These are phyloP conservation scores for Magnolia sinica DNA, from an alignment of 164 flowering plant genomes.

Conservation along the genomic window DNA sequence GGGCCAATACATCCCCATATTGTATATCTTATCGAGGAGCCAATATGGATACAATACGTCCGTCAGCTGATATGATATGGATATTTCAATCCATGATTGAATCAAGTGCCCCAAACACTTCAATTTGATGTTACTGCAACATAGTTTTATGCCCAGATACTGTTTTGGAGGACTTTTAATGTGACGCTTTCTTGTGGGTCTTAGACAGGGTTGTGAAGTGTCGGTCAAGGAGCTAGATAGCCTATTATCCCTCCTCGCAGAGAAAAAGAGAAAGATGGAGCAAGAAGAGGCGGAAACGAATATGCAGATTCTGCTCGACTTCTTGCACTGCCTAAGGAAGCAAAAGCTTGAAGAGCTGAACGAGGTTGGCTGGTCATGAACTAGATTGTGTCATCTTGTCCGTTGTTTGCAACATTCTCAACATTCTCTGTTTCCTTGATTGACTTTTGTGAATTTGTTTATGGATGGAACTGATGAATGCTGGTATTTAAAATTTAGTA, in stretches of 20 bases:
- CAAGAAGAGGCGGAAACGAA: conserved; percentile 97
- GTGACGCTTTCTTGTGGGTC: conserved; percentile 28
- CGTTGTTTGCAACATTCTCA: background rate
- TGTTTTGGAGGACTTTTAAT: conserved; percentile 13
- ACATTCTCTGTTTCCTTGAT: too few relatives aligned
- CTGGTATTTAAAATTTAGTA: background rate
- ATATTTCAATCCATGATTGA: background rate
- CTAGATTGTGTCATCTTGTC: background rate
- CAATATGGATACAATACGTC: too few relatives aligned
- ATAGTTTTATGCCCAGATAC: background rate
- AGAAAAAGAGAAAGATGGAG: conserved; percentile 92
- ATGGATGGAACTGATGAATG: too few relatives aligned
- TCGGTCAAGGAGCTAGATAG: conserved; percentile 82
- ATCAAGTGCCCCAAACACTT: background rate
- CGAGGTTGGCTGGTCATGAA: conserved; percentile 45
- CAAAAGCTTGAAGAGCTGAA: conserved; percentile 82
- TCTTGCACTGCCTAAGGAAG: conserved; percentile 69
- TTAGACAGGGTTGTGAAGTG: conserved; percentile 85
- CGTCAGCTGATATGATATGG: too few relatives aligned
- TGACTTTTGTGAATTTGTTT: too few relatives aligned
- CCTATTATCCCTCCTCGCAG: conserved; percentile 67
- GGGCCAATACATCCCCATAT: too few relatives aligned
- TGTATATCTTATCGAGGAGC: too few relatives aligned
- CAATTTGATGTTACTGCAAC: background rate
- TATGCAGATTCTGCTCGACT: conserved; percentile 78